Conservation (phyloP, 768 basidiomycete species). For the Candolleomyces eurysporus region DNA sequence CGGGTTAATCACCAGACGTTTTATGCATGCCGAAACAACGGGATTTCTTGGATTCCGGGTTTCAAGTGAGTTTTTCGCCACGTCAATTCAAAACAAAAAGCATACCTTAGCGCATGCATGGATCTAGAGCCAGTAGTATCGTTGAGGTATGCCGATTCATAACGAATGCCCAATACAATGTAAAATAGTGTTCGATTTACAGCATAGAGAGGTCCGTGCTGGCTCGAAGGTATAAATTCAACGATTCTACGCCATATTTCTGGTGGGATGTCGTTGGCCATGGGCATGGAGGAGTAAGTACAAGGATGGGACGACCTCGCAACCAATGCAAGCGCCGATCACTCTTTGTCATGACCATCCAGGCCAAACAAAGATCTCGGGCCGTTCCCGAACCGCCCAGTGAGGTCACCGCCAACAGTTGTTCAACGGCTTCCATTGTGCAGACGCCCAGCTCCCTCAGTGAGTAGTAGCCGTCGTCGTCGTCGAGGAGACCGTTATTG, state of each 20-base stretch:
- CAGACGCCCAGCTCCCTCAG: neutral
- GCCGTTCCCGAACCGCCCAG: neutral
- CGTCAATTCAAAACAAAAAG: neutral
- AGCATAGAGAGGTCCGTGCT: neutral
- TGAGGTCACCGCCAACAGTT: neutral
- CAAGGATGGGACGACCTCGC: neutral
- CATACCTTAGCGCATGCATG: neutral
- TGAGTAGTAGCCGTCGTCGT: neutral
- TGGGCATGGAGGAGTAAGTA: neutral
- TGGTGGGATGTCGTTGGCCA: neutral
- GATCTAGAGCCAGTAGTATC: neutral
- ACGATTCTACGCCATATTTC: neutral
- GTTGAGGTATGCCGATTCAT: neutral
- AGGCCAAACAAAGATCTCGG: neutral
- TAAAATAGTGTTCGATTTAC: neutral
- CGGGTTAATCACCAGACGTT: neutral
- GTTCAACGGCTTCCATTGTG: neutral
- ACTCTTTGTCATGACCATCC: neutral
- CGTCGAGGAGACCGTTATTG: neutral
- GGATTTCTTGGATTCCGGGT: neutral
- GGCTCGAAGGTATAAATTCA: neutral
- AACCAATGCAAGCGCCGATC: neutral
- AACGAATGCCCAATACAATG: neutral
- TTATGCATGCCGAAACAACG: neutral
- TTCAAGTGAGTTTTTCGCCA: neutral